Conservation (phyloP, 805 yeast species). For the Saccharomycopsis sp. region DNA sequence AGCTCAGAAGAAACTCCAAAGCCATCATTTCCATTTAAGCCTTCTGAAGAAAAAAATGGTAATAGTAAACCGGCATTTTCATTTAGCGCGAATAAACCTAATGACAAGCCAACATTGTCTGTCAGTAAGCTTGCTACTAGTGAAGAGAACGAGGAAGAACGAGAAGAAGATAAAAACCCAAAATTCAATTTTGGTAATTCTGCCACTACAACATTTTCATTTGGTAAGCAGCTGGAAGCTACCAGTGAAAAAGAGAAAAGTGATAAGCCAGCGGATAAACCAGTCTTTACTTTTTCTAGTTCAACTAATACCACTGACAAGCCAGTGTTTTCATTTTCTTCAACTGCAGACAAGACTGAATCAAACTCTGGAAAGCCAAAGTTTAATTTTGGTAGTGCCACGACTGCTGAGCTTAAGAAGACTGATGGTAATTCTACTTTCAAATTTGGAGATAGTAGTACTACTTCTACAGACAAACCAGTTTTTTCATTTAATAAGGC, state of each 20-base stretch:
- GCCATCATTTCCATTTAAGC: neutral
- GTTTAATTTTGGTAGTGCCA: conserved; percentile 9
- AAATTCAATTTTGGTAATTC: conserved; percentile 1
- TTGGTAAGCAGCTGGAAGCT: neutral
- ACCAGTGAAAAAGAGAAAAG: neutral
- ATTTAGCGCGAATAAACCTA: conserved; percentile 10
- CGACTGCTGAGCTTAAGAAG: neutral
- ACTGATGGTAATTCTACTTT: conserved; percentile 11
- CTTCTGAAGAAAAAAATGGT: neutral
- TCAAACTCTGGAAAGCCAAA: conserved; percentile 12
- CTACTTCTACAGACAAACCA: neutral
- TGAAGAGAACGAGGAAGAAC: neutral
- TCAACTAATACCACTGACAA: conserved; percentile 12
- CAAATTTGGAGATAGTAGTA: conserved; percentile 8
- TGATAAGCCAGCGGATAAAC: conserved; percentile 1
- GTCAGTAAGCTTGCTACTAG: neutral
- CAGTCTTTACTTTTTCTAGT: conserved; percentile 13
- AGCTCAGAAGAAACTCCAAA: neutral
- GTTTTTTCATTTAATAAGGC: neutral
- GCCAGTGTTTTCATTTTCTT: conserved; percentile 20
- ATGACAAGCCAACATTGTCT: conserved; percentile 6
- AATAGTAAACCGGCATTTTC: conserved; percentile 17
- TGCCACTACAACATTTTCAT: neutral
- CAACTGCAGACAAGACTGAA: conserved; percentile 8
- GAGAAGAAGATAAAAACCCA: neutral